Conservation (phyloP, 768 basidiomycete species). For the Boletus bicolor region DNA sequence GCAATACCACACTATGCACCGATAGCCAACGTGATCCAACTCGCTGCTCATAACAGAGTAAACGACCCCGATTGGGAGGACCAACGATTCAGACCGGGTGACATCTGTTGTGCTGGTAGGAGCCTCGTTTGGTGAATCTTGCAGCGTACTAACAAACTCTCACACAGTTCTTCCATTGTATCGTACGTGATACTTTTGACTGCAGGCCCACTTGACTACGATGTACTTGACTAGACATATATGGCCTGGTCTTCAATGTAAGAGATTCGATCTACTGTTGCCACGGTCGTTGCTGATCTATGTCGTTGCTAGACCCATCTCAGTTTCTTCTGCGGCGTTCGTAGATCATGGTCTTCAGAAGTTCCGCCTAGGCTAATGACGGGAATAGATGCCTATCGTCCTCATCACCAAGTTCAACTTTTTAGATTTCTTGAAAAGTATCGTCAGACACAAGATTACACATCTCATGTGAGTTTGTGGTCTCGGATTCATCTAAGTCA, state of each 20-base stretch:
- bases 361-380: slow-evolving; percentile 4
- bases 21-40: slow-evolving; percentile 61
- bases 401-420: slow-evolving; percentile 45
- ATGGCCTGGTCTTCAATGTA: slow-evolving; percentile 61
- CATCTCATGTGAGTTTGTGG: slow-evolving; percentile 37
- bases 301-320: slow-evolving; percentile 51
- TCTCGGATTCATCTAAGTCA: not conserved
- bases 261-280: slow-evolving; percentile 7
- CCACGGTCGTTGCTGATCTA: slow-evolving; percentile 1
- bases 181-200: slow-evolving; percentile 39
- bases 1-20: slow-evolving; percentile 58
- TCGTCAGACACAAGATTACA: slow-evolving; percentile 43
- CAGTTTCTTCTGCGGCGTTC: slow-evolving; percentile 51
- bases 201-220: not conserved
- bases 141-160: not conserved
- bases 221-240: slow-evolving; percentile 47
- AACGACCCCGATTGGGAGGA: slow-evolving; percentile 45
- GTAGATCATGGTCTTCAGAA: slow-evolving; percentile 17
- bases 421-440: slow-evolving; percentile 42
- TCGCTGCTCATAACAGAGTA: slow-evolving; percentile 51
- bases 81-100: slow-evolving; percentile 56
- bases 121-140: not conserved
- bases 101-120: slow-evolving; percentile 57
- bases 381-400: slow-evolving; percentile 47
- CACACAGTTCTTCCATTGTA: slow-evolving; percentile 56